Evolutionary conservation across 192 early-diverging fungal species (phyloP), one percentile per base, ranked within the genome.

Genomic region (Oehlia diaphana): DNA sequence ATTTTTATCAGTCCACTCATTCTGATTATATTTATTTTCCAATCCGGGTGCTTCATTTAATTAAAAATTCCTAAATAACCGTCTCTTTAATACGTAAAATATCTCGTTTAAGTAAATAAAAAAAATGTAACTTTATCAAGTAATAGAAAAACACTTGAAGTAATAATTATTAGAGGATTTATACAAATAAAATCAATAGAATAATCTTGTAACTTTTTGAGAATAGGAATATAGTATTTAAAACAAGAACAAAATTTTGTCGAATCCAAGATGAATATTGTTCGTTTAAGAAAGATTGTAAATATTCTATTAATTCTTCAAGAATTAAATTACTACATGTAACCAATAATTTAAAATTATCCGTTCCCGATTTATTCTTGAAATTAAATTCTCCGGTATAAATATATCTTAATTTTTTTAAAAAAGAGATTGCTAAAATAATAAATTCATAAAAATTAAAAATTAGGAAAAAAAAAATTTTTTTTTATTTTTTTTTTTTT

Each of bases 91-190:
- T 44, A 2, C 28, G 6, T 2, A 77, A 31, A 28, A 33, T 42
- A 4, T 77, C 61, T 28, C 31, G 3, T 47, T 67, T n/a, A 37
- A 77, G 16, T 13, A 33, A 5, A 77, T 1, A 31, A 31, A 31
- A 58, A n/a, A 77, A n/a, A 7, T n/a, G 47, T 67, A 49, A 67
- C 76, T 2, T 67, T 50, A 19, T 77, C 64, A 12, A 77, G 7
- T 3, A 33, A 35, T 50, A 62, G n/a, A 67, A 77, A 77, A 12
- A 35, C 44, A 5, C 26, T 28, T 9, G 44, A 77, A 8, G 35
- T 23, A 3, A 77, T 67, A 61, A 77, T 49, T 44, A 47, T 5
- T 66, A 47, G 9, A 19, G 76, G 63, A 67, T 66, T 37, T 3
- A 4, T 5, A 33, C 44, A 67, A 9, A 67, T 68, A 3, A 9